A percentile compares a stretch with the other conserved stretches of the same genome.
Evolutionary conservation across 352 stramenopile genomes (phyloP).

Genomic region (Phytophthora multivora): DNA sequence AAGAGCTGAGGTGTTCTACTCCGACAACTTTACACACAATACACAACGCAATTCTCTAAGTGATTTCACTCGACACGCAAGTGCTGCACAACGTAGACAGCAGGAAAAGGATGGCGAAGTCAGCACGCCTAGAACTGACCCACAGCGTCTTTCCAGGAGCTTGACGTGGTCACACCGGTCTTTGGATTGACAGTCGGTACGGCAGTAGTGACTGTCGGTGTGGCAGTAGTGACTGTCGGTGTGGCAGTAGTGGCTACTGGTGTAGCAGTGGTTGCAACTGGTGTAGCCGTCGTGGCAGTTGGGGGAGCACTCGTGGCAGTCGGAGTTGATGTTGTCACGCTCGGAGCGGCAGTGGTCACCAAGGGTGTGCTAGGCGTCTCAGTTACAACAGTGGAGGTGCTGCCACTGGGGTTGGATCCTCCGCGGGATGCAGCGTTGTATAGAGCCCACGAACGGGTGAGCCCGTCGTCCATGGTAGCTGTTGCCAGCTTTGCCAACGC

Average conservation of each 20-base stretch:
- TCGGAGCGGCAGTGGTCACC: conserved; percentile 4
- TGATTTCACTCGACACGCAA: conserved; percentile 36
- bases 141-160: conserved; percentile 19
- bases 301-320: conserved; percentile 9
- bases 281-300: background rate
- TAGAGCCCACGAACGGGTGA: conserved; percentile 71
- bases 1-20: too few species aligned
- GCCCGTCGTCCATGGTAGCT: conserved; percentile 67
- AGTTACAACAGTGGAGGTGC: conserved; percentile 5
- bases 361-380: conserved; percentile 13
- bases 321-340: background rate
- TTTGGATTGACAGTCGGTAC: conserved; percentile 10
- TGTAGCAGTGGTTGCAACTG: background rate
- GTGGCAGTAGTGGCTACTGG: conserved; percentile 1
- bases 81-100: conserved; percentile 6
- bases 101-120: conserved; percentile 10
- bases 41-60: conserved; percentile 32
- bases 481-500: conserved; percentile 49
- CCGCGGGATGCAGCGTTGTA: conserved; percentile 62
- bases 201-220: background rate
- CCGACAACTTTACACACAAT: conserved; percentile 17
- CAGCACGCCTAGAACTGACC: conserved; percentile 17
- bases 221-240: too few species aligned
- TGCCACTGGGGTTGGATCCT: conserved; percentile 22
- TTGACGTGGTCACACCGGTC: conserved; percentile 3